Evolutionary conservation across 805 yeast species (phyloP), one percentile per base, ranked within the genome.

Genomic region (Citeromyces nyonsensis): DNA sequence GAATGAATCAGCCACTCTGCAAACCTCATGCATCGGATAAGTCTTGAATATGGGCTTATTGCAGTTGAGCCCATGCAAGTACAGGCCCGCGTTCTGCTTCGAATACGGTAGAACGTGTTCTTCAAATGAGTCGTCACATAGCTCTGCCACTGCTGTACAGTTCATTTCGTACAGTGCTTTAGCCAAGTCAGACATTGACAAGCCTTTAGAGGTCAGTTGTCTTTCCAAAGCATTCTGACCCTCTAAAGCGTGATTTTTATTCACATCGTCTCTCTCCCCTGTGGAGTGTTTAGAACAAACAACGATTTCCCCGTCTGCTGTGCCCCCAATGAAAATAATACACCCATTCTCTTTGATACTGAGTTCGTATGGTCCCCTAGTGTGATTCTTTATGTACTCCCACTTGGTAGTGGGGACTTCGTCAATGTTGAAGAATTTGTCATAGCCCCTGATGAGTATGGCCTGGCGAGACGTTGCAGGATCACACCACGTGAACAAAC

Each of bases 271-370:
- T 30, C 74, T 49, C 1, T 60, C 58, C 1, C 96, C 97, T 1
- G 93, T 78, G 0, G 94, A 74, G 50, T 88, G 91, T 45, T 91
- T 91, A 4, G 95, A 82, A 42, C 96, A 84, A 0, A 86, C 95
- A 2, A 88, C 63, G 10, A 91, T 52, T 0, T 79, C 66, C 0
- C 94, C 95, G 43, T 78, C 76, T 13, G 57, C 63, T 11, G 83
- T 52, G 0, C 88, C 96, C 1, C 94, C 63, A 10, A 91, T 64
- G 37, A 91, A 72, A 2, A 82, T 73, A 33, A 91, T 85, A 45
- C 96, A 91, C 0, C 99, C 99, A 47, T 91, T 91, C 36, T 93
- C 93, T 48, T 91, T 91, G 25, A 77, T 60, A 0, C 95, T 74
- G 2, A 85, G 68, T 12, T 66, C 69, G 49, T 78, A 91, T 0